Conservation (phyloP, 192 early-diverging fungal species). For the Mortierella hygrophila region DNA sequence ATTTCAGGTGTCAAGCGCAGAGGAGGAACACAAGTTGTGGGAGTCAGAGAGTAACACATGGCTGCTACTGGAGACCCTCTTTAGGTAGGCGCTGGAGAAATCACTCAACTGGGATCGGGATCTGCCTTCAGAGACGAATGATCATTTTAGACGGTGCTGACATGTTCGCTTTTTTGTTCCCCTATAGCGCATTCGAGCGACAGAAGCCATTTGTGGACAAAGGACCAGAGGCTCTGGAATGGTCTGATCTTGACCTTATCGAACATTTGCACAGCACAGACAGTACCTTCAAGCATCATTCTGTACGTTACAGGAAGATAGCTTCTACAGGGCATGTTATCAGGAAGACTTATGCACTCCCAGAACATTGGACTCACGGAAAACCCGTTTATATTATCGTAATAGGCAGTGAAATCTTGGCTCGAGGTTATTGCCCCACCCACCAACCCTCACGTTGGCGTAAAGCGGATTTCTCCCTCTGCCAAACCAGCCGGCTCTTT, state of each 20-base stretch:
- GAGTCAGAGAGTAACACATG: conserved; percentile 44
- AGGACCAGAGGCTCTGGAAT: conserved; percentile 17
- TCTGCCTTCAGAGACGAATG: background rate
- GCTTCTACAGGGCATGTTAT: background rate
- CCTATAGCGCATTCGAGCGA: conserved; percentile 8
- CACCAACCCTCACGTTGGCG: background rate
- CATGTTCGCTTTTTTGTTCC: background rate
- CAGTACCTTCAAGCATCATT: conserved; percentile 30
- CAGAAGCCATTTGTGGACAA: conserved; percentile 24
- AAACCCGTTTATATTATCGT: background rate
- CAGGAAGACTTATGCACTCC: background rate
- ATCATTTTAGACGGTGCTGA: background rate
- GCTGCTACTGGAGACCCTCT: conserved; percentile 36
- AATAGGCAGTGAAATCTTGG: conserved; percentile 48
- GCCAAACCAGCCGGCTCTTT: background rate
- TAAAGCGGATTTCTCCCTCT: conserved; percentile 10
- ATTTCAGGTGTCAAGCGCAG: conserved; percentile 4
- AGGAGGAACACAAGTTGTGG: conserved; percentile 45
- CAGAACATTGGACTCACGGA: background rate
- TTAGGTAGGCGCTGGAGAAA: conserved; percentile 7
- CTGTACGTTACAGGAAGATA: conserved; percentile 8
- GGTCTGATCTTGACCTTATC: conserved; percentile 45
- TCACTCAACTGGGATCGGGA: background rate
- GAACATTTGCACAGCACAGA: conserved; percentile 36
- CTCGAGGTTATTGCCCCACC: conserved; percentile 39